Conservation (phyloP, 2,329 filamentous ascomycete species). For the Ceratocystis smalleyi region DNA sequence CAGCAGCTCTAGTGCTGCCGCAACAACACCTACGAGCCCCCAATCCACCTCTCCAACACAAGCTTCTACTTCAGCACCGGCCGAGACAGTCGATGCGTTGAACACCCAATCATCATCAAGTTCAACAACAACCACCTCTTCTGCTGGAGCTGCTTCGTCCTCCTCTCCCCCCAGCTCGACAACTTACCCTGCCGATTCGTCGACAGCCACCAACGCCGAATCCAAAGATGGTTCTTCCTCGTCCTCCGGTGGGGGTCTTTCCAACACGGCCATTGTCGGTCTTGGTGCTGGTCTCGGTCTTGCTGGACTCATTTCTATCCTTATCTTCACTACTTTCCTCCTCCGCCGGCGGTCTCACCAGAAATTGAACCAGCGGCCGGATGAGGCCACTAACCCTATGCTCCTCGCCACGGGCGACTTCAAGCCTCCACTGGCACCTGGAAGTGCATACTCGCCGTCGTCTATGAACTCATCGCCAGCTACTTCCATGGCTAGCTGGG, state of each 20-base stretch:
- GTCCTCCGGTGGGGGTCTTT: slow-evolving; percentile 20
- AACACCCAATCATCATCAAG: slow-evolving; percentile 1
- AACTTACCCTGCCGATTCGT: not conserved
- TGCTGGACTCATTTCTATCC: slow-evolving; percentile 21
- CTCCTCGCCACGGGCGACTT: slow-evolving; percentile 5
- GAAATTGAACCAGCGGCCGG: not conserved
- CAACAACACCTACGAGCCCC: slow-evolving; percentile 7
- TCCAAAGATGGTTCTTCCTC: not conserved
- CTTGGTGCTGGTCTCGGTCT: slow-evolving; percentile 27
- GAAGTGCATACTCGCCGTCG: not conserved
- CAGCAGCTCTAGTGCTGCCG: slow-evolving; percentile 16
- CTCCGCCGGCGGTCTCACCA: slow-evolving; percentile 21
- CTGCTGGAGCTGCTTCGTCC: not conserved
- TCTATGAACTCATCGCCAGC: slow-evolving; percentile 2
- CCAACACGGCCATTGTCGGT: slow-evolving; percentile 27
- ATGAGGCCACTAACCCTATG: slow-evolving; percentile 5
- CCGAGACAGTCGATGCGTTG: not conserved
- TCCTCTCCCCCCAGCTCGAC: slow-evolving; percentile 13
- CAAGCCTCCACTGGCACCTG: not conserved
- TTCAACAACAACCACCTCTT: slow-evolving; percentile 1
- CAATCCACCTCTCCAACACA: slow-evolving; percentile 15
- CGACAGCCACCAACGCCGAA: not conserved
- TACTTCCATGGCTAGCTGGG: slow-evolving; percentile 10
- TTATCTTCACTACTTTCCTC: slow-evolving; percentile 20
- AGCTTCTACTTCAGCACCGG: slow-evolving; percentile 15